These are phyloP conservation scores for Umbelopsis ramanniana DNA, from an alignment of 192 early-diverging fungal genomes.

Conservation along the genomic window DNA sequence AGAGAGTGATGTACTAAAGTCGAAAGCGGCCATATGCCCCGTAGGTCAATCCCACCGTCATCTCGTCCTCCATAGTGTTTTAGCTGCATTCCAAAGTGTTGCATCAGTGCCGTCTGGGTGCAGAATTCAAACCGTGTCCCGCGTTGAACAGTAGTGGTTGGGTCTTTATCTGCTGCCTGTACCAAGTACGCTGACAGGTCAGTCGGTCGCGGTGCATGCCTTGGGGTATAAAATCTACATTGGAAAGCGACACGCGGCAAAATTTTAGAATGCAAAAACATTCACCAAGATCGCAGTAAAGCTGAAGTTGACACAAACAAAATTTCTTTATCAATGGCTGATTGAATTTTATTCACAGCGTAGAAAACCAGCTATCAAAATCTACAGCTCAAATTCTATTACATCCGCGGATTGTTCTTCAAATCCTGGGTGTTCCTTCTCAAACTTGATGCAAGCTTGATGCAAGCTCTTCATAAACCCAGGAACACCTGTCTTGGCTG, in stretches of 20 bases:
- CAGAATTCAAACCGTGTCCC: conserved; percentile 32
- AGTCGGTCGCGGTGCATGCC: neutral
- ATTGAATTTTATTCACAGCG: no score
- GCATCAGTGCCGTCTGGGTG: neutral
- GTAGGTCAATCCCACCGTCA: conserved; percentile 31
- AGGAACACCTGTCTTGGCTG: conserved; percentile 45
- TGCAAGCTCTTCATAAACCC: conserved; percentile 34
- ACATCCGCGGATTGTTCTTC: neutral
- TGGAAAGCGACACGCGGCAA: neutral
- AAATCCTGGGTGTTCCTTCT: conserved; percentile 18
- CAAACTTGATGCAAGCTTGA: conserved; percentile 26
- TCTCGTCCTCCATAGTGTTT: conserved; percentile 26
- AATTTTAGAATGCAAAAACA: neutral
- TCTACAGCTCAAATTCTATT: conserved; percentile 8
- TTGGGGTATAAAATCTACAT: conserved; percentile 21
- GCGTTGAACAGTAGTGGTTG: conserved; percentile 8
- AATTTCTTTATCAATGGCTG: no score
- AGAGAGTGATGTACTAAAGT: neutral
- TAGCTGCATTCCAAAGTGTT: conserved; percentile 21
- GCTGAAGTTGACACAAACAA: no score
- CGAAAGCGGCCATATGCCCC: conserved; percentile 22
- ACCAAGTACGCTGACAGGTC: neutral
- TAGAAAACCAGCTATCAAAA: neutral
- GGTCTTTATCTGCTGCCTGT: conserved; percentile 1
- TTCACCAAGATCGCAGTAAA: neutral